These are phyloP conservation scores for Penicillium psychrofluorescens DNA, from an alignment of 495 filamentous ascomycete species.

Conservation along the genomic window DNA sequence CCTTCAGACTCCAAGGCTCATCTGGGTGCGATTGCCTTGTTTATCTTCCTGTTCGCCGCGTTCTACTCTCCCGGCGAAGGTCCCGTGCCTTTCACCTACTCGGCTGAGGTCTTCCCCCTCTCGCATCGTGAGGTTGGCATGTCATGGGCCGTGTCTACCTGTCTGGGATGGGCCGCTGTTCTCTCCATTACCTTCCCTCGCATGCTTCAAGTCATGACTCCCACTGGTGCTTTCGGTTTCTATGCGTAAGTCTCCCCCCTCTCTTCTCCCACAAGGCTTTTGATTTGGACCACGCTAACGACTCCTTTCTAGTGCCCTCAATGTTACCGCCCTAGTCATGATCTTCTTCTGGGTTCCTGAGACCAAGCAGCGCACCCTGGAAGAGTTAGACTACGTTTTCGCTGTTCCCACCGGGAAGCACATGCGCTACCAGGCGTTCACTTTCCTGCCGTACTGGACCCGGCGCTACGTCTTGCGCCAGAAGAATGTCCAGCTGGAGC, in stretches of 20 bases:
- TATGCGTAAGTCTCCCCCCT: slow-evolving; percentile 29
- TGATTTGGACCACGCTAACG: slow-evolving; percentile 10
- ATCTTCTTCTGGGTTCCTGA: slow-evolving; percentile 73
- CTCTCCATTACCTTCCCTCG: slow-evolving; percentile 64
- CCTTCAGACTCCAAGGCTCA: slow-evolving; percentile 43
- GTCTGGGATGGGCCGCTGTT: slow-evolving; percentile 66
- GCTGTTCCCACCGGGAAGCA: slow-evolving; percentile 60
- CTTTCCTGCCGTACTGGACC: slow-evolving; percentile 63
- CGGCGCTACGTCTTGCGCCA: slow-evolving; percentile 55
- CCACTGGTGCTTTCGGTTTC: slow-evolving; percentile 43
- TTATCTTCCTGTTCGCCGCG: slow-evolving; percentile 59
- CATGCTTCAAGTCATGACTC: slow-evolving; percentile 51
- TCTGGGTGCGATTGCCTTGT: slow-evolving; percentile 53
- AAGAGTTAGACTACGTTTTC: slow-evolving; percentile 83
- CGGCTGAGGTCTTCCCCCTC: slow-evolving; percentile 74
- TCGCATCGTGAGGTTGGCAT: slow-evolving; percentile 71
- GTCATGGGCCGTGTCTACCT: slow-evolving; percentile 67
- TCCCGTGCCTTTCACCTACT: slow-evolving; percentile 67
- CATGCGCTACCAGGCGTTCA: slow-evolving; percentile 54
- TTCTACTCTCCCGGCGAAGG: slow-evolving; percentile 68
- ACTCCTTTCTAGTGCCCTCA: slow-evolving; percentile 46
- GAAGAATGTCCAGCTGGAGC: slow-evolving; percentile 45
- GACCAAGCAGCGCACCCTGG: slow-evolving; percentile 72
- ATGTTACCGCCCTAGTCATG: slow-evolving; percentile 58
- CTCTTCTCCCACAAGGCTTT: not conserved